These are phyloP conservation scores for Condylostoma magnum DNA, from an alignment of 169 alveolate species.

Conservation along the genomic window DNA sequence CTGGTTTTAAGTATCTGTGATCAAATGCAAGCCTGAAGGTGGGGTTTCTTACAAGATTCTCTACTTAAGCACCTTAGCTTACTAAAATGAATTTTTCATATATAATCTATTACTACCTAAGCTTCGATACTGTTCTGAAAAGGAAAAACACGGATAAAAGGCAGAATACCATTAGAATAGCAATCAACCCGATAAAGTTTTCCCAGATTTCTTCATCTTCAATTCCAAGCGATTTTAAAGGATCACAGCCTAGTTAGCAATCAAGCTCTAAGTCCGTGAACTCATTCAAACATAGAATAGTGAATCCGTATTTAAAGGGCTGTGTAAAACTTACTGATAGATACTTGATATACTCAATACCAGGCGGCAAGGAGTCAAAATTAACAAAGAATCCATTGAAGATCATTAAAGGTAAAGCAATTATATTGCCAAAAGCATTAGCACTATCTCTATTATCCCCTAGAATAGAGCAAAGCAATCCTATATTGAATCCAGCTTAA, in stretches of 20 bases:
- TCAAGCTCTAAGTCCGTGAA: constrained; percentile 21
- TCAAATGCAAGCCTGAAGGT: constrained; percentile 2
- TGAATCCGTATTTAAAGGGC: constrained; percentile 57
- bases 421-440: constrained; percentile 22
- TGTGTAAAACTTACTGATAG: constrained; percentile 27
- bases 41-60: constrained; percentile 14
- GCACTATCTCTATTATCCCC: constrained; percentile 31
- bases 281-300: constrained; percentile 43
- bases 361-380: constrained; percentile 22
- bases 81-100: not conserved
- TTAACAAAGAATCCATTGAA: constrained; percentile 54
- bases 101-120: no score
- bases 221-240: not conserved
- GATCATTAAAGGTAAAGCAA: constrained; percentile 40
- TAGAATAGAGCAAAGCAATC: no score
- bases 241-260: not conserved
- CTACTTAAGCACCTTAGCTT: not conserved
- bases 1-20: not conserved
- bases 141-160: no score
- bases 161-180: no score
- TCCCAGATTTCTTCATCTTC: no score
- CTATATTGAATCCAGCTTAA: no score
- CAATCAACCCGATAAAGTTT: no score
- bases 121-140: no score
- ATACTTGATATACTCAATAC: constrained; percentile 46